Base-by-base conservation (phyloP, 768 basidiomycete species). In the Nidula microcarpa region DNA sequence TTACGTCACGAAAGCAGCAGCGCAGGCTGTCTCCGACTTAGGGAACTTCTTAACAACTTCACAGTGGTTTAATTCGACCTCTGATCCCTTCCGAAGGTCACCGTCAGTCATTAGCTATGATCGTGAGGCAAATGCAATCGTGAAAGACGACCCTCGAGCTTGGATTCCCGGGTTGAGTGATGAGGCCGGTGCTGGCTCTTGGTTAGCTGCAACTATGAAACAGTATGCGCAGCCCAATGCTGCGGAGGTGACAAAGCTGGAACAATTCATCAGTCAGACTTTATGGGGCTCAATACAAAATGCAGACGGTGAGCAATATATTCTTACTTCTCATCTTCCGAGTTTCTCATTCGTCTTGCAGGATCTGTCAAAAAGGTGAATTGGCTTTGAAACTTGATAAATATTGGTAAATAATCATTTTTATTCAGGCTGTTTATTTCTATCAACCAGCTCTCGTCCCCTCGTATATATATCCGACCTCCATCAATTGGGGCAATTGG, bases 161-260 rank as follows among this genome's bases (percentile, higher is more conserved):
- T 83, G 81, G 81, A 83, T 83, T 49, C 75, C 79, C n/a, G 81
- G 81, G 0, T 58, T 82, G 54, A 80, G 78, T 48, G 80, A 83
- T 56, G 81, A 83, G 62, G 81, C 77, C n/a, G 81, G 81, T 32
- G 80, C 81, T 0, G 80, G 80, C 9, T 80, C 79, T 18, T 82
- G 79, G 79, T 59, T 83, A 11, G 79, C 81, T 6, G 80, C 77
- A 14, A 65, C 74, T 3, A 77, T 81, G 79, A 83, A 82, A 55
- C 78, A 83, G 58, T 83, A 66, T 55, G 77, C 70, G 1, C 80
- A 81, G 54, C 81, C 81, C 1, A 76, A 70, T 55, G 78, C 77
- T 0, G 70, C 67, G n/a, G 81, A 83, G 61, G 78, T 82, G 6
- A 62, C 70, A 1, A 80, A 81, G 61, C 58, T 82, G 57, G 80